A percentile compares a stretch with the other conserved stretches of the same genome.
These are phyloP conservation scores for Erodium maritimum DNA, from an alignment of 345 rosid species.

Conservation along the genomic window DNA sequence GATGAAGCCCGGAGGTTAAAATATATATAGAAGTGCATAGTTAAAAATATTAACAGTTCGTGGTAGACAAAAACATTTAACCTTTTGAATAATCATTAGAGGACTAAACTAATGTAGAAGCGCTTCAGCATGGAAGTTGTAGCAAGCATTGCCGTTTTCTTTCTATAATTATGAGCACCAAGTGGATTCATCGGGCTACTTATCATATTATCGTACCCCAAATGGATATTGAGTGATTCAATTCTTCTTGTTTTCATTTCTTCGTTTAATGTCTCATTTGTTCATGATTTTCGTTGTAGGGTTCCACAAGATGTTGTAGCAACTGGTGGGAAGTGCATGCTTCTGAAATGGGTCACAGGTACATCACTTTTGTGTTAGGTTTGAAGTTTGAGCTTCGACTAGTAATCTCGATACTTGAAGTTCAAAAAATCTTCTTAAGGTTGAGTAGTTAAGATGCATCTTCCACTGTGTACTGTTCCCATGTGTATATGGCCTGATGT, in stretches of 20 bases:
- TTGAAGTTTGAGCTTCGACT: too few relatives aligned
- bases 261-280: not conserved
- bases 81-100: too few relatives aligned
- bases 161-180: not conserved
- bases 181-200: not conserved
- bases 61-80: too few relatives aligned
- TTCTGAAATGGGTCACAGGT: slow-evolving; percentile 88
- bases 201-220: not conserved
- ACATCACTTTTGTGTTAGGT: slow-evolving; percentile 2
- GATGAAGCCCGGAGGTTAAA: too few relatives aligned
- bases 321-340: slow-evolving; percentile 80
- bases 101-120: too few relatives aligned
- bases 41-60: too few relatives aligned
- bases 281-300: slow-evolving; percentile 27
- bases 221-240: not conserved
- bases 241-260: not conserved
- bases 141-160: not conserved
- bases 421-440: too few relatives aligned
- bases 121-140: not conserved
- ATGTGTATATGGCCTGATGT: not conserved
- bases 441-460: not conserved
- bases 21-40: too few relatives aligned
- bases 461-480: not conserved
- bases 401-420: too few relatives aligned
- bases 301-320: slow-evolving; percentile 95